Evolutionary conservation across 441 rosid genomes (phyloP).

Genomic region (Erysimum pusillum): DNA sequence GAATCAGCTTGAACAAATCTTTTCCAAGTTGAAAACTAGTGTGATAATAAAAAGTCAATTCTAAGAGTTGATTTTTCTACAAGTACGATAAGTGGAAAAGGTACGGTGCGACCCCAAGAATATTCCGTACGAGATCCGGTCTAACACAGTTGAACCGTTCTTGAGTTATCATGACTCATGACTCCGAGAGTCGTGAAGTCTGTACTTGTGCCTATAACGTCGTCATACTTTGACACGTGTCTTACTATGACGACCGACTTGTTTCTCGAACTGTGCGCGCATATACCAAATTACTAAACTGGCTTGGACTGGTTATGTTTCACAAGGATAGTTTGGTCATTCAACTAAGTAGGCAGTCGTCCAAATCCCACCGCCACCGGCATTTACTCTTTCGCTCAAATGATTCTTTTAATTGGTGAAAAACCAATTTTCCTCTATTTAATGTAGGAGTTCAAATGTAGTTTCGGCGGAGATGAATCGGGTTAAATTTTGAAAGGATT

Average conservation of each 20-base stretch:
- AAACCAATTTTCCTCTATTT: too few relatives aligned
- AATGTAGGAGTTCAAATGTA: background rate
- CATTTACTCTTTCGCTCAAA: background rate
- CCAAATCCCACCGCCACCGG: conserved; percentile 19
- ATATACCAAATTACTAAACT: background rate
- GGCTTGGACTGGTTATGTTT: background rate
- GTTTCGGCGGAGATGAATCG: background rate
- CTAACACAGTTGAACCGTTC: conserved; percentile 12
- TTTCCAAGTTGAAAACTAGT: background rate
- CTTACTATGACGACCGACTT: conserved; percentile 19
- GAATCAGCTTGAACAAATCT: background rate
- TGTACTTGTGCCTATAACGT: background rate
- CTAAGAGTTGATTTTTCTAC: background rate
- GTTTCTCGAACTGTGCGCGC: conserved; percentile 11
- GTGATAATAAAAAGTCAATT: background rate
- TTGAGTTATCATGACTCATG: background rate
- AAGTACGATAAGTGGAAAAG: conserved; percentile 5
- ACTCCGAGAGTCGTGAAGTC: background rate
- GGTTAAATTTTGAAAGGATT: background rate
- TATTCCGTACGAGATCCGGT: conserved; percentile 37
- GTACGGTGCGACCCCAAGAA: conserved; percentile 31
- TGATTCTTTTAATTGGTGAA: background rate
- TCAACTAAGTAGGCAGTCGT: background rate
- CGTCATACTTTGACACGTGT: conserved; percentile 10
- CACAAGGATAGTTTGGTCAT: conserved; percentile 4